Percentiles rank a stretch among this genome's conserved stretches.
Evolutionary conservation across 495 filamentous ascomycete genomes (phyloP).

Genomic region (Xylaria longipes): DNA sequence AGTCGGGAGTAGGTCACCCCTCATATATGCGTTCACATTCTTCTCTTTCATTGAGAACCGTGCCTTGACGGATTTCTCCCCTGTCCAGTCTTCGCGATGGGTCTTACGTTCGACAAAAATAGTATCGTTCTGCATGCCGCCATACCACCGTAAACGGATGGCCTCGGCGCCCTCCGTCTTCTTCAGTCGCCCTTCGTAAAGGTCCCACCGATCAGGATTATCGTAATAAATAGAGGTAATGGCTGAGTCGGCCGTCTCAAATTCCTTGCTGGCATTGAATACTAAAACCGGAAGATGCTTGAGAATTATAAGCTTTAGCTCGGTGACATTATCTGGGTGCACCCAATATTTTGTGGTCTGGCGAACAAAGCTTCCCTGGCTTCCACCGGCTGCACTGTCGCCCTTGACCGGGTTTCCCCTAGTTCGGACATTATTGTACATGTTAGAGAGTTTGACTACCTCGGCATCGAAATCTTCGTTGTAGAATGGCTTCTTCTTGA

Average conservation of each 20-base stretch:
- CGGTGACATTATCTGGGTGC: conserved; percentile 97
- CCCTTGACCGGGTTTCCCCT: conserved; percentile 90
- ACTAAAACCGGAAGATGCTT: conserved; percentile 98
- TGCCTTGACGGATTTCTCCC: conserved; percentile 98
- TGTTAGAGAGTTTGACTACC: conserved; percentile 91
- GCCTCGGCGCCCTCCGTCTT: conserved; percentile 98
- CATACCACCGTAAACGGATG: conserved; percentile 96
- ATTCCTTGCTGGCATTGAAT: conserved; percentile 97
- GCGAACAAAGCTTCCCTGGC: conserved; percentile 93
- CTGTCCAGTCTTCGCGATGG: conserved; percentile 98
- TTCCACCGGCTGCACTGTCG: conserved; percentile 87
- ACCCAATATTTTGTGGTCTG: conserved; percentile 99
- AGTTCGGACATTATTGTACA: conserved; percentile 94
- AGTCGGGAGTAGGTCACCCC: conserved; percentile 79
- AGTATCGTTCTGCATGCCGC: conserved; percentile 90
- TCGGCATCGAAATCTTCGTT: conserved; percentile 98
- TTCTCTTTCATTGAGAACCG: conserved; percentile 96
- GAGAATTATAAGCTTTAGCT: conserved; percentile 94
- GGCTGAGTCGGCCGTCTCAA: conserved; percentile 84
- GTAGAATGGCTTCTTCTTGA: conserved; percentile 97
- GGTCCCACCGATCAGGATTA: conserved; percentile 88
- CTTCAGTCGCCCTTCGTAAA: conserved; percentile 92
- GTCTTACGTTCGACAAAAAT: conserved; percentile 99
- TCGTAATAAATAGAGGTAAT: conserved; percentile 99
- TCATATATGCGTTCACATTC: conserved; percentile 88